Percentiles rank a stretch among this genome's conserved stretches.
These are phyloP conservation scores for Helianthus annuus DNA, from an alignment of 129 eudicot genomes.

Conservation along the genomic window HanXRQr2.0-SUNRISE NC_035449.2:8927849-8928348, in stretches of 20 bases:
- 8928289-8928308: too few relatives aligned
- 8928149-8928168: not conserved
- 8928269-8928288: too few relatives aligned
- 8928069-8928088: not conserved
- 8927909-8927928: not conserved
- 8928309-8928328: not conserved
- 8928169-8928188: not conserved
- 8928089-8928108: not conserved
- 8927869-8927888: too few relatives aligned
- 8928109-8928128: not conserved
- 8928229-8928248: not conserved
- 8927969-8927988: not conserved
- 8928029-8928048: slow-evolving; percentile 14
- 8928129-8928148: not conserved
- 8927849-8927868: too few relatives aligned
- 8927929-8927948: not conserved
- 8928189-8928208: not conserved
- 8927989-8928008: not conserved
- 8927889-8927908: not conserved
- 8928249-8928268: too few relatives aligned
- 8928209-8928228: not conserved
- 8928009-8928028: slow-evolving; percentile 1
- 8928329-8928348: not conserved
- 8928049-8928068: too few relatives aligned
- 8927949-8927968: not conserved